Percentiles rank a stretch among this genome's conserved stretches.
Conservation (phyloP, 176 grass and related monocot species). For the Tillandsia leiboldiana region DNA sequence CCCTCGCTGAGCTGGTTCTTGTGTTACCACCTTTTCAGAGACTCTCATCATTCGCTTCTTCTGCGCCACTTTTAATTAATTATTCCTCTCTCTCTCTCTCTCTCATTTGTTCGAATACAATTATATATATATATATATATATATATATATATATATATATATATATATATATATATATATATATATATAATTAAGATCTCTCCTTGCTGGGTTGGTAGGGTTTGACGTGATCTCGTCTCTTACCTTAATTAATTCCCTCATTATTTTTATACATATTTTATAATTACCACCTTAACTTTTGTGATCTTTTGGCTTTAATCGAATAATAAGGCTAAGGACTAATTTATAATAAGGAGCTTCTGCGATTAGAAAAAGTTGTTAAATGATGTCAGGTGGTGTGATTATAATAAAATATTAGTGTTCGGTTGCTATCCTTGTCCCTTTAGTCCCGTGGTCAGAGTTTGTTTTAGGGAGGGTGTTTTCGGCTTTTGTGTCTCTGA, state of each 20-base stretch:
- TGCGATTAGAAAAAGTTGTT: slow-evolving; percentile 1
- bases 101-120: slow-evolving; percentile 22
- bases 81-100: neutral
- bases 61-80: neutral
- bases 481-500: neutral
- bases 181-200: slow-evolving; percentile 21
- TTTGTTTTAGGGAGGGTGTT: neutral
- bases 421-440: neutral
- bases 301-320: neutral
- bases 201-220: slow-evolving; percentile 66
- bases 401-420: neutral
- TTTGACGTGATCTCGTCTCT: slow-evolving; percentile 28
- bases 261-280: no score
- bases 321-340: neutral
- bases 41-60: slow-evolving; percentile 38
- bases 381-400: neutral
- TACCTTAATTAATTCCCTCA: neutral
- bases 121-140: no score
- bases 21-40: no score
- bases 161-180: no score
- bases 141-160: no score
- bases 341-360: neutral
- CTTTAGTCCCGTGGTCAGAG: neutral
- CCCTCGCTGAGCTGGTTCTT: no score
- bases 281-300: no score